Evolutionary conservation across 108 stramenopile genomes (phyloP).

Genomic region (Nitzschia sp.): DNA sequence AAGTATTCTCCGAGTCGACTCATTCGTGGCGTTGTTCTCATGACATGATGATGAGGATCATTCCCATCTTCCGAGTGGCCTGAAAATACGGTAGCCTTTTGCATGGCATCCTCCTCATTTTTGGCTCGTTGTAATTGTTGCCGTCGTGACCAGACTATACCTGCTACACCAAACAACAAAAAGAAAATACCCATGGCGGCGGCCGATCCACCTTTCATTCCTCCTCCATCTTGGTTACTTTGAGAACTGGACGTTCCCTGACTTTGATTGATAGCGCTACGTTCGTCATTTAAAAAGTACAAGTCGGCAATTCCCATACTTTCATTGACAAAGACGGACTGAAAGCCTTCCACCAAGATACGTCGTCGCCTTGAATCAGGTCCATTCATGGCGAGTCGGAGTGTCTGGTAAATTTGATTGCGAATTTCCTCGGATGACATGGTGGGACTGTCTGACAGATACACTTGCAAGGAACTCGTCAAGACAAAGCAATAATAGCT

Average conservation of each 20-base stretch:
- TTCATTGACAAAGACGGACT: neutral
- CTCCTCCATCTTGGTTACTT: neutral
- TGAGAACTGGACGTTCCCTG: neutral
- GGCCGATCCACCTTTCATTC: neutral
- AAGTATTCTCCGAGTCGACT: neutral
- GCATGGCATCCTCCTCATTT: neutral
- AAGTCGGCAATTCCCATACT: constrained; percentile 1
- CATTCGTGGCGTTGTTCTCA: too few relatives aligned
- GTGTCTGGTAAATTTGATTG: neutral
- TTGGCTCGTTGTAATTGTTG: neutral
- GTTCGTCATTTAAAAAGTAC: neutral
- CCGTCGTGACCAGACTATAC: neutral
- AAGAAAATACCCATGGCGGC: neutral
- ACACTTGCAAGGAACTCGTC: constrained; percentile 13
- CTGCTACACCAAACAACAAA: neutral
- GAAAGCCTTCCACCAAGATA: neutral
- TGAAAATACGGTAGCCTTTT: neutral
- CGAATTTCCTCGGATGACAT: neutral
- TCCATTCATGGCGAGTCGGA: constrained; percentile 7
- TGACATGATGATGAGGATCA: neutral
- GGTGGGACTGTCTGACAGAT: neutral
- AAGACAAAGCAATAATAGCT: neutral
- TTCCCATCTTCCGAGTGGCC: too few relatives aligned
- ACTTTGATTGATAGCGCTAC: neutral
- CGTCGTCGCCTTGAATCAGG: neutral